Evolutionary conservation across 441 rosid species (phyloP), one percentile per base, ranked within the genome.

Genomic region (Adansonia gregorii): DNA sequence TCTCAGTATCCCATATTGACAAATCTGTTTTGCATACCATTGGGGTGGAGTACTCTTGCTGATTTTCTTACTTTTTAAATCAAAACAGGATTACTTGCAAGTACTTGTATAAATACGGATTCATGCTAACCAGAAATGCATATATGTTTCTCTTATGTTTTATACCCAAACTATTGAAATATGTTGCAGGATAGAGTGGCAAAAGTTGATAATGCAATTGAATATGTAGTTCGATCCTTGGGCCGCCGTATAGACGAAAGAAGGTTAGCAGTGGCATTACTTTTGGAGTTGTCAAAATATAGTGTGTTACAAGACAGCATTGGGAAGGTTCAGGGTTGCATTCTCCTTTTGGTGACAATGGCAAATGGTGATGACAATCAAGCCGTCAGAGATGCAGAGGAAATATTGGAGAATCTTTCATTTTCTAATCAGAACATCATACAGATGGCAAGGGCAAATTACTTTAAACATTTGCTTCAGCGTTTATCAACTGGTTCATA

Each of bases 391-490:
- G 85, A 88, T 78, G 92, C 92, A 12, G 70, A 81, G 63, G 83
- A 86, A 77, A 81, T 90, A 72, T 71, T 90, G 83, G 88, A 86
- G 67, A 87, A 78, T 70, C 92, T 90, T 67, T 86, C 94, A 2
- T 87, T 83, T 78, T 87, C 89, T 66, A 87, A 87, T 86, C 79
- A 82, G 66, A 87, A 87, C 56, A 58, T 90, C 81, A 80, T 86
- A 72, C 87, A 81, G 80, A 90, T 90, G 94, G 91, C 92, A 66
- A 88, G 79, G 83, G 94, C 92, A 77, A 90, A 88, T 80, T 84
- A 87, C 77, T 90, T 90, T 80, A 85, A 79, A 70, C 85, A 87
- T 85, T 83, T 90, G 78, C 87, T 90, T 72, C 82, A 67, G 58
- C 86, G 84, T 72, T 86, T 90, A 24, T 84, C 89, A 24, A 65